phyloP scores from a whole-genome alignment of 78 protist genomes.

The Speleostelium caveatum region DNA sequence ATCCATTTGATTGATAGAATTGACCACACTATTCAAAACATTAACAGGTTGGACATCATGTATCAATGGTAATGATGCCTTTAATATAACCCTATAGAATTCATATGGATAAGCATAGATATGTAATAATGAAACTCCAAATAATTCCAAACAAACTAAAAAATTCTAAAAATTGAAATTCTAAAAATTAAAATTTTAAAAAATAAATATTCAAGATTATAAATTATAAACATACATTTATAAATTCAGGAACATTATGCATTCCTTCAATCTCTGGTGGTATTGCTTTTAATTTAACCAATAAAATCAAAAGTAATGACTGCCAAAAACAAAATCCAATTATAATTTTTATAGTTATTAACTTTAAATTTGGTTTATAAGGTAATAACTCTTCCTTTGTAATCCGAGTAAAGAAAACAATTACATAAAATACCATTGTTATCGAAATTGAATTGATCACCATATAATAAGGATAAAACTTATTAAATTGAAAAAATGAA shows the following conservation, averaged over 20 bases:
- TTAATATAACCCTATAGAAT: not conserved
- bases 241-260: not conserved
- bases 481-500: not conserved
- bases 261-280: not conserved
- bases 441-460: not conserved
- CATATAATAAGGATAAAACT: not conserved
- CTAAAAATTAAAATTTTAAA: not conserved
- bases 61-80: too few relatives aligned
- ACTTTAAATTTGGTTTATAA: slow-evolving; percentile 26
- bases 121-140: slow-evolving; percentile 21
- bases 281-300: too few relatives aligned
- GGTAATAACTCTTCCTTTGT: slow-evolving; percentile 11
- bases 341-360: too few relatives aligned
- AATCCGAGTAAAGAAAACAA: slow-evolving; percentile 9
- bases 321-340: too few relatives aligned
- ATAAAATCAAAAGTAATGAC: too few relatives aligned
- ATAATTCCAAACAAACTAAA: slow-evolving; percentile 21
- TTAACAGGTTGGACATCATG: too few relatives aligned
- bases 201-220: too few relatives aligned
- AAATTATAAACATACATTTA: not conserved
- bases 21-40: not conserved
- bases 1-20: slow-evolving; percentile 24
- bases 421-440: not conserved
- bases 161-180: slow-evolving; percentile 8
- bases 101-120: not conserved